Evolutionary conservation across 345 rosid species (phyloP), one percentile per base, ranked within the genome.

Genomic region (Passiflora organensis): DNA sequence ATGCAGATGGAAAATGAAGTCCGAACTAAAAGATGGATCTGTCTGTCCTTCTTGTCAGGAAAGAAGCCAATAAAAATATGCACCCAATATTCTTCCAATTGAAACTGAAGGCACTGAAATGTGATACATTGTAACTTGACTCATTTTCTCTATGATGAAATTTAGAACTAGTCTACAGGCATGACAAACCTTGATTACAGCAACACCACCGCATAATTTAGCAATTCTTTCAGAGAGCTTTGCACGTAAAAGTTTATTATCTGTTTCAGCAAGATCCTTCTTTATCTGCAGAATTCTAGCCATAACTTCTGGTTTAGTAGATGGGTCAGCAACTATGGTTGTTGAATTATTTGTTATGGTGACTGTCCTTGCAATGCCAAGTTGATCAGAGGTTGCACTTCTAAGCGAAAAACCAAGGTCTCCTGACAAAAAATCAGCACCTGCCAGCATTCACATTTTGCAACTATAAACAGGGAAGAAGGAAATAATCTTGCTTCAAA

Each of bases 281-380:
- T 91, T 91, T 63, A 88, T 86, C 82, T 87, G 91, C 68, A 71
- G 64, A 65, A 88, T 74, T 71, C 96, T 85, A 28, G 96, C 98
- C 71, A 75, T 84, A 59, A 87, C 82, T 78, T 91, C 98, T n/a
- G 88, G 78, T 78, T 82, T 91, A 11, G 84, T 85, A 43, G 90
- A 79, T 62, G 86, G 79, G 66, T 85, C 93, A 20, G 96, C 88
- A 47, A 88, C 80, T 63, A 91, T 79, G 54, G 86, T 81, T 21
- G 96, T 87, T 67, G 96, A 87, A 52, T 72, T 84, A 60, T 82
- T 79, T 43, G 87, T 79, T 66, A 91, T 45, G 17, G 72, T 82
- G 48, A 91, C 74, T 82, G 72, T 87, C 56, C 74, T 70, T 59
- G 85, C 91, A 74, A 83, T 62, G 32, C 96, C 98, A 47, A 91